phyloP scores from a whole-genome alignment of 2,329 filamentous ascomycete species.

The Xylaria multiplex region DNA sequence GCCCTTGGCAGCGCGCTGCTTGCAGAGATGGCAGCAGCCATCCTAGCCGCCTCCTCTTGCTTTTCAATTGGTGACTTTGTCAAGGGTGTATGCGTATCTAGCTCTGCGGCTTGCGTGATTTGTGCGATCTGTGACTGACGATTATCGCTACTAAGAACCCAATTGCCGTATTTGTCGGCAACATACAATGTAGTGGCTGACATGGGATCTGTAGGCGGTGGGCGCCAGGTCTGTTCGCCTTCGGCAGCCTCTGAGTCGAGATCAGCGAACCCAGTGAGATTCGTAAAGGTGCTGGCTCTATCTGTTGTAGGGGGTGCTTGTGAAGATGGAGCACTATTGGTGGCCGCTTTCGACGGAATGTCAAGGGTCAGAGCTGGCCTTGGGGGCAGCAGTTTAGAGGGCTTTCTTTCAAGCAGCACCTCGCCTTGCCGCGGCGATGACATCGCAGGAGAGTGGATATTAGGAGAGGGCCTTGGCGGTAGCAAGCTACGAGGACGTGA shows the following conservation, averaged over 20 bases:
- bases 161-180: slow-evolving; percentile 64
- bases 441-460: slow-evolving; percentile 20
- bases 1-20: slow-evolving; percentile 41
- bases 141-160: slow-evolving; percentile 58
- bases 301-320: slow-evolving; percentile 59
- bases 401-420: slow-evolving; percentile 46
- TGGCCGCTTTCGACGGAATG: slow-evolving; percentile 46
- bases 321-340: slow-evolving; percentile 50
- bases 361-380: slow-evolving; percentile 57
- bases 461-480: slow-evolving; percentile 24
- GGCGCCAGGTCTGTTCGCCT: slow-evolving; percentile 60
- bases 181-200: slow-evolving; percentile 61
- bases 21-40: slow-evolving; percentile 42
- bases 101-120: slow-evolving; percentile 40
- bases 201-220: slow-evolving; percentile 57
- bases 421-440: slow-evolving; percentile 39
- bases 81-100: slow-evolving; percentile 47
- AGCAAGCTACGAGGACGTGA: slow-evolving; percentile 49
- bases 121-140: slow-evolving; percentile 42
- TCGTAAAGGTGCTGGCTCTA: slow-evolving; percentile 57
- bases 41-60: slow-evolving; percentile 42
- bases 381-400: slow-evolving; percentile 58
- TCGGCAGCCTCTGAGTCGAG: slow-evolving; percentile 49
- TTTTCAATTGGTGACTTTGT: slow-evolving; percentile 48
- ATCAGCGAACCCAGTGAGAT: slow-evolving; percentile 49